Base-by-base conservation (phyloP, 2,329 filamentous ascomycete species). In the Colletotrichum cereale region DNA sequence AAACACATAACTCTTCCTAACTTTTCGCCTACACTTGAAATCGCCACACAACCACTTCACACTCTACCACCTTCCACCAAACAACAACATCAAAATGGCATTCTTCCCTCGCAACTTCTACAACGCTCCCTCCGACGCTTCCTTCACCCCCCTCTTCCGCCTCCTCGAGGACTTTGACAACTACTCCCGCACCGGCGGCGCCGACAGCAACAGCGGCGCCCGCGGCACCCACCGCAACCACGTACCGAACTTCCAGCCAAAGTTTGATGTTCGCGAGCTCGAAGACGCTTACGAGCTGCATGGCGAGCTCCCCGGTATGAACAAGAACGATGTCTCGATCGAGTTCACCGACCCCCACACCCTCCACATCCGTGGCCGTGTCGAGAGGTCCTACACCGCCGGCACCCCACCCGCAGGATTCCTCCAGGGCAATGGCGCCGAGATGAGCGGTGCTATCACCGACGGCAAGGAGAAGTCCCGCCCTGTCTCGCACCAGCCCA, bases 301-400 rank as follows among this genome's bases (percentile, higher is more conserved):
- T 76, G 93, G 93, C 77, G 93, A 96, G 81, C 89, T 96, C 7
- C 91, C 93, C 0, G 93, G 93, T 66, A 85, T 95, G 76, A 88
- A 88, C 73, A 92, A 93, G 83, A 90, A 93, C 76, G 86, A 95
- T 77, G 85, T 96, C 77, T 85, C 87, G 79, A 92, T 96, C 78
- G 93, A 96, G 78, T 96, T 95, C 86, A 91, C 89, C 70, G 93
- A 96, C 79, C 85, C 87, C 52, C 91, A 93, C 83, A 95, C 92
- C 21, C 84, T 96, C 53, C 86, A 89, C 74, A 86, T 96, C 79
- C 89, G 88, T 69, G 93, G 93, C 77, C 89, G 86, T 74, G 87
- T 90, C 67, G 92, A 95, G 82, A 88, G 90, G 75, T 84, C 84
- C 74, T 87, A 89, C 81, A 87, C 88, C 71, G 82, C 89, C 48